Evolutionary conservation across 1,284 basidiomycete genomes (phyloP), one percentile per base, ranked within the genome.

Genomic region (Pulveroboletus sp.): DNA sequence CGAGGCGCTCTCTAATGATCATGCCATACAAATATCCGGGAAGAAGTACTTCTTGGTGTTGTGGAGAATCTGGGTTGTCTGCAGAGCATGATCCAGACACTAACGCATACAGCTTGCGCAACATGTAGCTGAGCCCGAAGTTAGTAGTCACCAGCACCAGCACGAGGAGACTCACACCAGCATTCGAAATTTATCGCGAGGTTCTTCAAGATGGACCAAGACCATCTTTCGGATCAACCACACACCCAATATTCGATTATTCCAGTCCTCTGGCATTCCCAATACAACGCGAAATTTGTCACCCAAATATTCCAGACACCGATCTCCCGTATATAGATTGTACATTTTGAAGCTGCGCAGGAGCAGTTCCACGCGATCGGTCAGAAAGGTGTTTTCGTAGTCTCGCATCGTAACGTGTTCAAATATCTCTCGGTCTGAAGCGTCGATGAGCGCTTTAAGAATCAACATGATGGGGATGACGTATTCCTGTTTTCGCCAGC

Each of bases 51-150:
- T 99, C 97, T 73, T 99, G 97, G 70, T 98, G 93, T 72, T 99
- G 96, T 53, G 95, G 95, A 17, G 96, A 99, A 79, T 99, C 97
- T 15, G 97, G 95, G 69, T 99, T 99, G 77, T 99, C 97, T 53
- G 90, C 82, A 67, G 91, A 93, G 65, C 93, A 96, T 51, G 91
- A 86, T 53, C 90, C 89, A 17, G 93, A 96, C 15, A 99, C 95
- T 48, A 95, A 78, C 8, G 93, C 84, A 69, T 95, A 99, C 24
- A 99, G 79, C 76, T 99, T 99, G 64, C 94, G 90, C 43, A 99
- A 81, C 97, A 99, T 99, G 76, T 96, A 98, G 49, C 94, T 73
- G 50, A 44, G 17, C 43, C 17, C 19, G 33, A 29, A 17, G 36
- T 71, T 16, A 71, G 55, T 17, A 56, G 36, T 21, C n/a, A 40